These are phyloP conservation scores for Penicillium sp. DNA, from an alignment of 2,329 filamentous ascomycete species.

Conservation along the genomic window DNA sequence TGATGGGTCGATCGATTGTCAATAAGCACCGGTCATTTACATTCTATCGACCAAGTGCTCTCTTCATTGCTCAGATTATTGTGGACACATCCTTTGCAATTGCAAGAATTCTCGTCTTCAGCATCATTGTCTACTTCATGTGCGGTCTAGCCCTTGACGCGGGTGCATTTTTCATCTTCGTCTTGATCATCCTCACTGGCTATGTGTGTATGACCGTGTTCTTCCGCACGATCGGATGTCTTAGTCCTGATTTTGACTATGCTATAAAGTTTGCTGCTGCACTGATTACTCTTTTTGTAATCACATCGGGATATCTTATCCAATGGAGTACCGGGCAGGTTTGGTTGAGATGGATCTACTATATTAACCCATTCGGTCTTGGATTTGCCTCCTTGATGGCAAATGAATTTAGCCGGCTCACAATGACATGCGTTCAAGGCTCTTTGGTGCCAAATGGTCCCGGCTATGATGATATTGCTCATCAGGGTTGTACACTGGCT, in stretches of 20 bases:
- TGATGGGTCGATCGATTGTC: slow-evolving; percentile 70
- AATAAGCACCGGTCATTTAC: slow-evolving; percentile 82
- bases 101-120: slow-evolving; percentile 66
- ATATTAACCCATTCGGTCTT: slow-evolving; percentile 68
- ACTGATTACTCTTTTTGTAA: slow-evolving; percentile 74
- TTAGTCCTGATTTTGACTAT: slow-evolving; percentile 77
- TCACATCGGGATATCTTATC: slow-evolving; percentile 79
- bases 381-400: slow-evolving; percentile 76
- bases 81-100: slow-evolving; percentile 71
- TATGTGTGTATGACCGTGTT: slow-evolving; percentile 72
- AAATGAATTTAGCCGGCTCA: slow-evolving; percentile 71
- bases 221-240: slow-evolving; percentile 68
- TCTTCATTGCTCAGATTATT: slow-evolving; percentile 78
- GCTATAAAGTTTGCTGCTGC: slow-evolving; percentile 78
- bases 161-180: slow-evolving; percentile 74
- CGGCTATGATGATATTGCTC: slow-evolving; percentile 63
- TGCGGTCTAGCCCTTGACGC: slow-evolving; percentile 63
- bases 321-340: slow-evolving; percentile 70
- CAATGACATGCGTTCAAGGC: slow-evolving; percentile 63
- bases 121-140: slow-evolving; percentile 76
- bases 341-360: slow-evolving; percentile 77
- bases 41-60: slow-evolving; percentile 73
- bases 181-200: slow-evolving; percentile 63
- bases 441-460: slow-evolving; percentile 68
- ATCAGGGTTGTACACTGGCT: slow-evolving; percentile 76